phyloP scores from a whole-genome alignment of 768 basidiomycete genomes.

The Suillus clintonianus region DNA sequence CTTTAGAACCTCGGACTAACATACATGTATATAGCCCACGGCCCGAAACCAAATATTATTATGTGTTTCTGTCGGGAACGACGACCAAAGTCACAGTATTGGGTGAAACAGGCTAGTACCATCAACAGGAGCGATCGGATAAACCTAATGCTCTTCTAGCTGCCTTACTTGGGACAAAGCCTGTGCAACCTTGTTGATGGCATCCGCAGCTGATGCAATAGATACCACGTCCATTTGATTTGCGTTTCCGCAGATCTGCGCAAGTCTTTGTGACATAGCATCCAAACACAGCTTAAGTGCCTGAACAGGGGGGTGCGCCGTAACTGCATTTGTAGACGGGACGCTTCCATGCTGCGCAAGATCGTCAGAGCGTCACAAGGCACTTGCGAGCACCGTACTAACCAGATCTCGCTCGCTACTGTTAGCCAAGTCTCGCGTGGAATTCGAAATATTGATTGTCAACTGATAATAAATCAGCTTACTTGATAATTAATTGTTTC shows the following conservation, averaged over 20 bases:
- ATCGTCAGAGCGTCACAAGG: conserved; percentile 5
- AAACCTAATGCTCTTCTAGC: conserved; percentile 44
- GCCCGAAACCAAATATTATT: neutral
- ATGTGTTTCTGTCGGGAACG: neutral
- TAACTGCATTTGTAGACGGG: conserved; percentile 10
- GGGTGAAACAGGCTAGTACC: neutral
- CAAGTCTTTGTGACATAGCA: conserved; percentile 52
- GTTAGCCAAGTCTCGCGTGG: conserved; percentile 15
- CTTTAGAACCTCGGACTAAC: neutral
- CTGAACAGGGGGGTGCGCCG: conserved; percentile 35
- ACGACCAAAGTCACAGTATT: neutral
- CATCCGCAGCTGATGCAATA: conserved; percentile 65
- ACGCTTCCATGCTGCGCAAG: conserved; percentile 17
- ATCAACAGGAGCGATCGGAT: neutral
- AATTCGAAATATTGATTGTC: conserved; percentile 18
- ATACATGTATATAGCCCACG: neutral
- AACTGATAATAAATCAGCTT: conserved; percentile 16
- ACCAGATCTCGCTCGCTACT: conserved; percentile 19
- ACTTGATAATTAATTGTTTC: conserved; percentile 7
- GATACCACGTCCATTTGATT: conserved; percentile 45
- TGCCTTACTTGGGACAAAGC: conserved; percentile 63
- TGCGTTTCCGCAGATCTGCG: conserved; percentile 40
- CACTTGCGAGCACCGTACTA: neutral
- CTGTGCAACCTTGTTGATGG: conserved; percentile 63
- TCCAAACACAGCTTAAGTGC: conserved; percentile 57